phyloP scores from a whole-genome alignment of 2,329 filamentous ascomycete species.

The Alternaria sp. region DNA sequence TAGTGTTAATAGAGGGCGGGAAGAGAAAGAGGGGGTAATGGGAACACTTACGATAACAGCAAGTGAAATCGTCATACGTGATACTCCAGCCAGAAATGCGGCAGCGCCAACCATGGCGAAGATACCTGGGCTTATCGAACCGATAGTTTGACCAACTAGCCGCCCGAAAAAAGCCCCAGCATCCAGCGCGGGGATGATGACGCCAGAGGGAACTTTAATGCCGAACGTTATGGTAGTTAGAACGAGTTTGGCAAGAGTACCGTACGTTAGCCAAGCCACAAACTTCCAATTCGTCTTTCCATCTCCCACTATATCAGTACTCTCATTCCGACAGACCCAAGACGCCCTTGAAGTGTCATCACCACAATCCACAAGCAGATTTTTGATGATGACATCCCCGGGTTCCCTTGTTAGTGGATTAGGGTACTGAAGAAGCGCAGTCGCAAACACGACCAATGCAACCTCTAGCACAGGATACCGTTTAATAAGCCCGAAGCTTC shows the following conservation, averaged over 20 bases:
- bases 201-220: slow-evolving; percentile 66
- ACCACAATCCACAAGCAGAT: slow-evolving; percentile 64
- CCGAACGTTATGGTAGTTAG: slow-evolving; percentile 68
- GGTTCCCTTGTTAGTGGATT: slow-evolving; percentile 64
- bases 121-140: slow-evolving; percentile 62
- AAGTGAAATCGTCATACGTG: slow-evolving; percentile 66
- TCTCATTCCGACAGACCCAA: slow-evolving; percentile 63
- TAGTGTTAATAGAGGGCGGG: background rate
- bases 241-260: slow-evolving; percentile 63
- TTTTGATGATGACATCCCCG: slow-evolving; percentile 65
- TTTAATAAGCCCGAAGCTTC: slow-evolving; percentile 62
- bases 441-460: slow-evolving; percentile 62
- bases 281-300: slow-evolving; percentile 50
- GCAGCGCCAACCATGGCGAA: slow-evolving; percentile 69
- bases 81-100: slow-evolving; percentile 66
- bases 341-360: slow-evolving; percentile 41
- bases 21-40: background rate
- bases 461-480: slow-evolving; percentile 65
- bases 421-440: slow-evolving; percentile 64
- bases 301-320: slow-evolving; percentile 4
- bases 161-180: slow-evolving; percentile 67
- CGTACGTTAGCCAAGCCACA: slow-evolving; percentile 61
- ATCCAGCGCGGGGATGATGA: slow-evolving; percentile 68
- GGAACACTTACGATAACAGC: slow-evolving; percentile 57
- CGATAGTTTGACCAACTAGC: slow-evolving; percentile 58